phyloP scores from a whole-genome alignment of 2,329 filamentous ascomycete species.

The Pseudopithomyces chartarum region DNA sequence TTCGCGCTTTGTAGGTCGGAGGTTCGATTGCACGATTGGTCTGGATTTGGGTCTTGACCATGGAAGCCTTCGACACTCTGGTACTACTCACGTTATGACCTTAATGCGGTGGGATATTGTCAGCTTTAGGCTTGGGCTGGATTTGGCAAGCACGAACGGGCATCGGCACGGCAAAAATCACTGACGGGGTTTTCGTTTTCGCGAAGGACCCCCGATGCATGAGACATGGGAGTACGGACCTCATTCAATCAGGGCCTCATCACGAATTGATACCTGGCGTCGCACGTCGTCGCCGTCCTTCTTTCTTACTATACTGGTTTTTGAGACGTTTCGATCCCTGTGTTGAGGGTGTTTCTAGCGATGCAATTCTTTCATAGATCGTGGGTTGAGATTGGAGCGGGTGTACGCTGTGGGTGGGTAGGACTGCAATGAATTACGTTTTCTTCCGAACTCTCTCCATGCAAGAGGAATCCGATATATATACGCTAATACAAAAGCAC shows the following conservation, averaged over 20 bases:
- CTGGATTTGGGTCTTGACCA: not conserved
- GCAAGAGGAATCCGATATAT: too few species aligned
- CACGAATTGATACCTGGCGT: conserved; percentile 47
- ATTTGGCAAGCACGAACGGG: conserved; percentile 9
- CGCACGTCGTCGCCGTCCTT: conserved; percentile 35
- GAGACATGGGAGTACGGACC: conserved; percentile 6
- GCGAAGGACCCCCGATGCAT: conserved; percentile 19
- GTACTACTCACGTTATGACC: conserved; percentile 5
- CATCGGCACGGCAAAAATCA: conserved; percentile 17
- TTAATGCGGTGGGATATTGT: conserved; percentile 5
- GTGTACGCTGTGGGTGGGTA: not conserved
- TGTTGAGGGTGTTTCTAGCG: conserved; percentile 11
- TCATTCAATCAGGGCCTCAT: conserved; percentile 24
- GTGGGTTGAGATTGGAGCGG: not conserved
- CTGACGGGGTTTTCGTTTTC: conserved; percentile 26
- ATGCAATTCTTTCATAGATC: conserved; percentile 14
- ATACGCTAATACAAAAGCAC: not conserved
- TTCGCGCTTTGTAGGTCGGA: not conserved
- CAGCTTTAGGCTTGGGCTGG: conserved; percentile 3
- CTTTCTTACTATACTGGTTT: conserved; percentile 2
- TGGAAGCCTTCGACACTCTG: not conserved
- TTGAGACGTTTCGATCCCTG: conserved; percentile 5
- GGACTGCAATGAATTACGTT: conserved; percentile 1
- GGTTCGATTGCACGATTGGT: not conserved
- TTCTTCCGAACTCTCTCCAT: not conserved